Conservation (phyloP, 108 stramenopile genomes). For the Tribonema minus region DNA sequence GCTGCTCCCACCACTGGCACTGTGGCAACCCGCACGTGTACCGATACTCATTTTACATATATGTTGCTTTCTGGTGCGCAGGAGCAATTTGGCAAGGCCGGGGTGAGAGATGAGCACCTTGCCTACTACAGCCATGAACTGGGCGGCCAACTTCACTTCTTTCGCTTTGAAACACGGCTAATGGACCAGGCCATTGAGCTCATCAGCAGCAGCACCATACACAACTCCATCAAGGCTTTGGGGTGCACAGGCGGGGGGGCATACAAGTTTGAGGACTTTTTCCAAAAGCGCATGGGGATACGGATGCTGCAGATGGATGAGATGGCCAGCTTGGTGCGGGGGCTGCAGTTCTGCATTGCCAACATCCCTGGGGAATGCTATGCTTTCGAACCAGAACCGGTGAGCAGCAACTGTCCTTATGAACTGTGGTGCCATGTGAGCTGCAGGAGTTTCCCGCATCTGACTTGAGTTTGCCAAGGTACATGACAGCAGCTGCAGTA, state of each 20-base stretch:
- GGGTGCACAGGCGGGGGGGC: slow-evolving; percentile 91
- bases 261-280: slow-evolving; percentile 85
- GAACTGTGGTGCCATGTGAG: neutral
- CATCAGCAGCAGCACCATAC: slow-evolving; percentile 64
- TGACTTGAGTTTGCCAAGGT: no score
- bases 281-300: slow-evolving; percentile 77
- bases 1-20: no score
- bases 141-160: slow-evolving; percentile 88
- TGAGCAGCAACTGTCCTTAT: neutral
- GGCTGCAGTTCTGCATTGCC: slow-evolving; percentile 89
- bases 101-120: slow-evolving; percentile 77
- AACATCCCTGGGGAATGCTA: slow-evolving; percentile 90
- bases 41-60: no score
- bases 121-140: slow-evolving; percentile 78
- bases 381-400: slow-evolving; percentile 72
- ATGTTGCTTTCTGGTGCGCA: no score
- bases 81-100: slow-evolving; percentile 55
- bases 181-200: slow-evolving; percentile 85
- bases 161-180: slow-evolving; percentile 88
- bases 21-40: no score
- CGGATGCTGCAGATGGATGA: slow-evolving; percentile 86
- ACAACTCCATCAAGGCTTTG: slow-evolving; percentile 46
- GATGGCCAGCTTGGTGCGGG: slow-evolving; percentile 85
- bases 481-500: neutral
- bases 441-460: no score